phyloP scores from a whole-genome alignment of 495 filamentous ascomycete genomes.

The Talaromyces liani region DNA sequence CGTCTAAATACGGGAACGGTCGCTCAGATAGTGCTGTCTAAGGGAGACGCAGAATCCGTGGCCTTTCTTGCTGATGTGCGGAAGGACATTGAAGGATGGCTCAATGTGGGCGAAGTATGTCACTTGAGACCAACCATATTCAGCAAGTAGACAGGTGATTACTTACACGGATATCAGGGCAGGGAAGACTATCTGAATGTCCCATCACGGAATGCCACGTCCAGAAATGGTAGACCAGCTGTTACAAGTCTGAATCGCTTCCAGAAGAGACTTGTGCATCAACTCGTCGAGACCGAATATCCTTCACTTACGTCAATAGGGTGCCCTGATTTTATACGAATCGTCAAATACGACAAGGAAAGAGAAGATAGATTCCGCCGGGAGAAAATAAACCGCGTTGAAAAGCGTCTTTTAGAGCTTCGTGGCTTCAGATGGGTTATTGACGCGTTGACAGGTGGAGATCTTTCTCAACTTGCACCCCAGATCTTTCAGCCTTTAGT shows the following conservation, averaged over 20 bases:
- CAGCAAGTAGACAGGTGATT: not conserved
- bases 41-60: slow-evolving; percentile 42
- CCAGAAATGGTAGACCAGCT: not conserved
- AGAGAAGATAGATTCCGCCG: slow-evolving; percentile 37
- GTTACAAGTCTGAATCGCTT: slow-evolving; percentile 29
- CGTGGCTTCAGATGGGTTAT: slow-evolving; percentile 64
- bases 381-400: slow-evolving; percentile 25
- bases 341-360: slow-evolving; percentile 40
- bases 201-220: slow-evolving; percentile 16
- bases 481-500: slow-evolving; percentile 38
- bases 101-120: slow-evolving; percentile 20
- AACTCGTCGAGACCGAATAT: slow-evolving; percentile 57
- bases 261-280: slow-evolving; percentile 62
- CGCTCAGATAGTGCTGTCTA: slow-evolving; percentile 17
- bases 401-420: slow-evolving; percentile 36
- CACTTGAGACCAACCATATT: too few relatives aligned
- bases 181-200: slow-evolving; percentile 21
- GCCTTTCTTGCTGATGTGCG: slow-evolving; percentile 46
- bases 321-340: slow-evolving; percentile 41
- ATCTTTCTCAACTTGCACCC: slow-evolving; percentile 41
- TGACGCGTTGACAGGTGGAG: slow-evolving; percentile 57
- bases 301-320: slow-evolving; percentile 44
- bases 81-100: slow-evolving; percentile 44
- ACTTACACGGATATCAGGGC: not conserved
- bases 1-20: slow-evolving; percentile 19